Conservation (phyloP, 202 grass and related monocot species). For the Musa balbisiana region DNA sequence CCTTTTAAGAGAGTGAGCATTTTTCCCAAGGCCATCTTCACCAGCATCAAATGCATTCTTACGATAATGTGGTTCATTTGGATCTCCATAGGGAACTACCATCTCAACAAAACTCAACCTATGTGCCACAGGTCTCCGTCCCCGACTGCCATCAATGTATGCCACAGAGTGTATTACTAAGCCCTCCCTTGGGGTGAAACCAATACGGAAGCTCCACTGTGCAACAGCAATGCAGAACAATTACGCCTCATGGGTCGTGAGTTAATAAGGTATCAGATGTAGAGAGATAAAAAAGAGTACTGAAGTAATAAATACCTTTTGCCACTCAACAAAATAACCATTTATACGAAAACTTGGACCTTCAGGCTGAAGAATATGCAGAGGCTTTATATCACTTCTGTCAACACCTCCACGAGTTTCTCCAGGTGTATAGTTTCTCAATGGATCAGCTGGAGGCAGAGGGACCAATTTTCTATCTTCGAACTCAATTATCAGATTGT, state of each 20-base stretch:
- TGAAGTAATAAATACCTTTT: slow-evolving; percentile 54
- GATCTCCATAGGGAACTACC: slow-evolving; percentile 99
- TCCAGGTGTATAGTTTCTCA: slow-evolving; percentile 97
- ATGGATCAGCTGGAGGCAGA: slow-evolving; percentile 74
- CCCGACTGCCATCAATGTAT: slow-evolving; percentile 90
- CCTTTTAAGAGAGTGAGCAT: slow-evolving; percentile 97
- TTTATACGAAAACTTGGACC: slow-evolving; percentile 97
- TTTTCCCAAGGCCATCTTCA: slow-evolving; percentile 98
- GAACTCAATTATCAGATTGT: slow-evolving; percentile 83
- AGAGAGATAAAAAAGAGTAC: slow-evolving; percentile 10
- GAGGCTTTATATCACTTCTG: slow-evolving; percentile 85
- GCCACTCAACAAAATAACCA: slow-evolving; percentile 98
- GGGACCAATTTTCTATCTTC: slow-evolving; percentile 95
- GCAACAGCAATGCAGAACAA: slow-evolving; percentile 12
- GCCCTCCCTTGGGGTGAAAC: slow-evolving; percentile 96
- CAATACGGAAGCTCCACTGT: slow-evolving; percentile 99
- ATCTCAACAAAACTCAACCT: slow-evolving; percentile 99
- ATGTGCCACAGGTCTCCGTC: slow-evolving; percentile 82
- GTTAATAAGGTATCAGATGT: not conserved
- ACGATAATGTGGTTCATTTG: slow-evolving; percentile 93
- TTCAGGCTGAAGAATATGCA: slow-evolving; percentile 85
- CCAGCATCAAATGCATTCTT: slow-evolving; percentile 99
- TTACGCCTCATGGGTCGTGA: not conserved
- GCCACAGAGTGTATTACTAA: slow-evolving; percentile 95
- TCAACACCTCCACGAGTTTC: slow-evolving; percentile 96